Conservation (phyloP, 75 land plant genomes). For the Chamaecyparis obtusa region DNA sequence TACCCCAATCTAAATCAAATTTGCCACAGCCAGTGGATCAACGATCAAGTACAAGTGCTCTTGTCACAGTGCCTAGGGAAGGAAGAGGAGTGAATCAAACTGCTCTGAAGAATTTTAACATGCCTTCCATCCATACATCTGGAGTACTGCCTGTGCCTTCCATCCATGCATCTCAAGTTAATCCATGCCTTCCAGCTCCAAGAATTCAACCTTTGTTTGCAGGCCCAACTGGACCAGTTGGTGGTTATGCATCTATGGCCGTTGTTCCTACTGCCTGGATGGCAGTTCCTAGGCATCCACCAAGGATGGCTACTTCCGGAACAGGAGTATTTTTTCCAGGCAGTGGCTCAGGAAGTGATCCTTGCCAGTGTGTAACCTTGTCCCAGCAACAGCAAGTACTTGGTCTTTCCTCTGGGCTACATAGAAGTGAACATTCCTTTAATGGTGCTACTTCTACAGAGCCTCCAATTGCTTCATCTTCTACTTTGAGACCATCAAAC, state of each 20-base stretch:
- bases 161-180: neutral
- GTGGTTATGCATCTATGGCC: neutral
- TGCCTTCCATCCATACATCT: neutral
- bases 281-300: slow-evolving; percentile 6
- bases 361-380: neutral
- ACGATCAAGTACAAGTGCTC: neutral
- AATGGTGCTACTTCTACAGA: neutral
- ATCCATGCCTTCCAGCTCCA: slow-evolving; percentile 9
- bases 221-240: slow-evolving; percentile 1
- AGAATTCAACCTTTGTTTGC: slow-evolving; percentile 7
- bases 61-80: neutral
- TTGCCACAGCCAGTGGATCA: neutral
- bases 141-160: slow-evolving; percentile 2
- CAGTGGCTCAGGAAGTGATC: neutral
- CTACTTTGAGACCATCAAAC: slow-evolving; percentile 1
- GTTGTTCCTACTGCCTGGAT: neutral
- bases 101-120: neutral
- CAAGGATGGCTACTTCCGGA: slow-evolving; percentile 8
- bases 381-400: neutral
- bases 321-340: slow-evolving; percentile 10
- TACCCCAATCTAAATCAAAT: slow-evolving; percentile 10
- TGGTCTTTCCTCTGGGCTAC: slow-evolving; percentile 4
- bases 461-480: neutral
- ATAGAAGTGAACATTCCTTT: neutral
- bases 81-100: neutral